A percentile compares a stretch with the other conserved stretches of the same genome.
Evolutionary conservation across 2,329 filamentous ascomycete species (phyloP).

Genomic region (Elsinoe batatas): DNA sequence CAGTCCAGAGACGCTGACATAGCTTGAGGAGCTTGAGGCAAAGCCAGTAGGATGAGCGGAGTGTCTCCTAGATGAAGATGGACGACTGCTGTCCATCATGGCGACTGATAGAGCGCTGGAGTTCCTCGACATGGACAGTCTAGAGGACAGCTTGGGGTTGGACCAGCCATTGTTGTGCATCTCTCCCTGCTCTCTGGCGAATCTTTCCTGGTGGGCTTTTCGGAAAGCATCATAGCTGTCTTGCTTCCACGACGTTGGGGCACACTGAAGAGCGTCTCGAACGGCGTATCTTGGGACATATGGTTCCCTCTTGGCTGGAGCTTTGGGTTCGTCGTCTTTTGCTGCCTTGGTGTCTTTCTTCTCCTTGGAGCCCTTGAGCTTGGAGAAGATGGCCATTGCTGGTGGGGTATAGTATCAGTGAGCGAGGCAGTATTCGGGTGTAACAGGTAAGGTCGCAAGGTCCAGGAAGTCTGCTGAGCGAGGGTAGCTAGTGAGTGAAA

Average conservation of each 20-base stretch:
- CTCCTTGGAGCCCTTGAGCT: slow-evolving; percentile 23
- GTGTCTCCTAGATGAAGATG: neutral
- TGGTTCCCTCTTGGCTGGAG: slow-evolving; percentile 20
- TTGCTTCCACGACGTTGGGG: slow-evolving; percentile 5
- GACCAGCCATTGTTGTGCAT: slow-evolving; percentile 1
- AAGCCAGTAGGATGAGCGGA: neutral
- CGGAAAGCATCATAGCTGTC: slow-evolving; percentile 11
- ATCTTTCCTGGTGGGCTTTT: slow-evolving; percentile 10
- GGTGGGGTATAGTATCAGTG: neutral
- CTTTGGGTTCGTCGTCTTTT: slow-evolving; percentile 14
- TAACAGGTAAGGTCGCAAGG: neutral
- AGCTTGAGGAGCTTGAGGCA: slow-evolving; percentile 11
- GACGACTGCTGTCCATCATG: neutral
- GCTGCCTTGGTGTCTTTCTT: slow-evolving; percentile 19
- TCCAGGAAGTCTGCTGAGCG: neutral
- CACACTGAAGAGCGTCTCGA: slow-evolving; percentile 20
- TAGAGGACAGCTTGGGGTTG: slow-evolving; percentile 9
- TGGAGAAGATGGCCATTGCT: slow-evolving; percentile 27
- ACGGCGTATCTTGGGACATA: slow-evolving; percentile 24
- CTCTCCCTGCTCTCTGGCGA: slow-evolving; percentile 4
- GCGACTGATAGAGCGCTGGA: neutral
- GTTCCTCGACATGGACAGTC: slow-evolving; percentile 9
- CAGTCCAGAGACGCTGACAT: slow-evolving; percentile 3
- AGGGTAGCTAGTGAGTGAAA: neutral
- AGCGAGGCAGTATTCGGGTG: neutral